A percentile compares a stretch with the other conserved stretches of the same genome.
phyloP scores from a whole-genome alignment of 1,284 basidiomycete species.

The Ustilago shanxiensis region DNA sequence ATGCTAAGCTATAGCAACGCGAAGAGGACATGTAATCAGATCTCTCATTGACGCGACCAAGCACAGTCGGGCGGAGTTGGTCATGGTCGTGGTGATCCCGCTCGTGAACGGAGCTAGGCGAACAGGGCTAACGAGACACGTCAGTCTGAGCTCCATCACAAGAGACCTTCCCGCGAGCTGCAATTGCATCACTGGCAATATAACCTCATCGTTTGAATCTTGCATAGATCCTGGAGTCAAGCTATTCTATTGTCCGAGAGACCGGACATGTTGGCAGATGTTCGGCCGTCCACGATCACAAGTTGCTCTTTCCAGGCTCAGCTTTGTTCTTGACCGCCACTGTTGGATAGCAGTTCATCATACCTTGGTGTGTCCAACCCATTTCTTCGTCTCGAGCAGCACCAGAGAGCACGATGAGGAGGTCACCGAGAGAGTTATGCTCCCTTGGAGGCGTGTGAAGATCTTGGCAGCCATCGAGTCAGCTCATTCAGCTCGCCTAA shows the following conservation, averaged over 20 bases:
- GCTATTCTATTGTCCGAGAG: background rate
- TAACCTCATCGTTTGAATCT: background rate
- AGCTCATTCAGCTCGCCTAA: constrained; percentile 1
- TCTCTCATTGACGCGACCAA: background rate
- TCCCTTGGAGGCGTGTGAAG: background rate
- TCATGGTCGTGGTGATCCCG: too few species aligned
- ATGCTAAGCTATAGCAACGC: background rate
- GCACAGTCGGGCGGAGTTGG: too few species aligned
- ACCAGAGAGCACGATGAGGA: background rate
- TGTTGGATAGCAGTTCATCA: background rate
- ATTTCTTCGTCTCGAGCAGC: background rate
- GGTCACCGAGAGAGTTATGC: background rate
- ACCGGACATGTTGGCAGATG: background rate
- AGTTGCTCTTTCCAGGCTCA: background rate
- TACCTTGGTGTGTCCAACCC: background rate
- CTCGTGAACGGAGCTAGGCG: too few species aligned
- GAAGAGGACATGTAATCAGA: background rate
- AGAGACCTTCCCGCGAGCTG: background rate
- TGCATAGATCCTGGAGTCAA: background rate
- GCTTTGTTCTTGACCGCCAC: too few species aligned
- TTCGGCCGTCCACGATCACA: background rate
- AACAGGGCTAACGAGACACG: too few species aligned
- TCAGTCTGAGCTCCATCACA: background rate
- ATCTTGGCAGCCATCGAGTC: constrained; percentile 5
- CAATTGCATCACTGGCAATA: background rate